phyloP scores from a whole-genome alignment of 495 filamentous ascomycete species.

The Aspergillus mulundensis region DNA sequence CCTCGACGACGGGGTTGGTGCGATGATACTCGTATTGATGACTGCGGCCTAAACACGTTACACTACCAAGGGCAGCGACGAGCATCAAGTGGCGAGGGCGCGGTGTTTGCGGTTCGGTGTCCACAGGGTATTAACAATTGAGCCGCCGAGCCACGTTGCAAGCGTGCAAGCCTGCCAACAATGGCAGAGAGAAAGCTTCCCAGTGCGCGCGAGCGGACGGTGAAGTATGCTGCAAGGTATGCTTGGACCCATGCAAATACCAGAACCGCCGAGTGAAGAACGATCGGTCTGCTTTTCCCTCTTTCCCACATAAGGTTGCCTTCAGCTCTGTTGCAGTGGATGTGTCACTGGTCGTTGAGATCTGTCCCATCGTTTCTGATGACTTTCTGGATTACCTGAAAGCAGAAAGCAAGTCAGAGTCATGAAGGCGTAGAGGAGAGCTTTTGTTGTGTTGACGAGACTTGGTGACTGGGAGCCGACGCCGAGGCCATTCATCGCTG shows the following conservation, averaged over 20 bases:
- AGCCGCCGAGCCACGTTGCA: conserved; percentile 21
- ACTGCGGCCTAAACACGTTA: conserved; percentile 26
- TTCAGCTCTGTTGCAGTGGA: conserved; percentile 29
- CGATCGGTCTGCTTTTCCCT: conserved; percentile 41
- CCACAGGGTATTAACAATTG: conserved; percentile 22
- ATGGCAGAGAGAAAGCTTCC: conserved; percentile 45
- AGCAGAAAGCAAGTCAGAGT: too few species aligned
- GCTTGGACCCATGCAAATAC: conserved; percentile 52
- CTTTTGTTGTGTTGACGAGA: too few species aligned
- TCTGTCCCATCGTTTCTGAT: too few species aligned
- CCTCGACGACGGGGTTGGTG: conserved; percentile 22
- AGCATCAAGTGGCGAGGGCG: conserved; percentile 19
- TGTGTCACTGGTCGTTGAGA: too few species aligned
- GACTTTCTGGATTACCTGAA: too few species aligned
- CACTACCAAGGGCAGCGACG: conserved; percentile 19
- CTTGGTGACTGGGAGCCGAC: conserved; percentile 55
- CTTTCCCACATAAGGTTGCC: conserved; percentile 35
- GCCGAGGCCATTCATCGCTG: conserved; percentile 52
- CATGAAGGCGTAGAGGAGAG: too few species aligned
- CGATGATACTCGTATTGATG: conserved; percentile 24
- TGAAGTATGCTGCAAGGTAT: conserved; percentile 56
- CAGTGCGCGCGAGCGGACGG: conserved; percentile 48
- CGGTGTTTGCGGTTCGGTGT: conserved; percentile 17
- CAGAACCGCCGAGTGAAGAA: conserved; percentile 48
- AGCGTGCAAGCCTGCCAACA: conserved; percentile 44